Evolutionary conservation across 2,329 filamentous ascomycete species (phyloP), one percentile per base, ranked within the genome.

Genomic region (Fusarium veterinarium): DNA sequence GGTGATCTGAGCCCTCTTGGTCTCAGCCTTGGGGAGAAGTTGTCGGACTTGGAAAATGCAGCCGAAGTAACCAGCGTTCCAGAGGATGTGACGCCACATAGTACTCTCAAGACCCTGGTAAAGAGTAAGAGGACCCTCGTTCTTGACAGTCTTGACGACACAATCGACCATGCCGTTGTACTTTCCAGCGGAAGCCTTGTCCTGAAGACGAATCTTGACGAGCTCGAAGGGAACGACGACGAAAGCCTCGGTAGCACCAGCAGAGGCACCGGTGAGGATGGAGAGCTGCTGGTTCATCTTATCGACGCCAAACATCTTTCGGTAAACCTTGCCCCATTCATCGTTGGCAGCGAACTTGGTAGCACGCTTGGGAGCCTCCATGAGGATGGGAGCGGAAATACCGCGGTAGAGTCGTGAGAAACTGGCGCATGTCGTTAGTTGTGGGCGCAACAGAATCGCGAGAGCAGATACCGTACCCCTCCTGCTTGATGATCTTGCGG

Each of bases 261-360:
- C 96, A 30, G 95, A 94, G 38, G 96, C 96, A 77, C 96, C 96
- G 8, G 96, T 99, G 57, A 99, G 90, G 74, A 98, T 90, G 30
- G 96, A 97, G 66, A 99, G 90, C 4, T 91, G 90, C 85, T 99
- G 96, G 80, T 89, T 98, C 91, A 97, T 96, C 86, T 97, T 93
- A 63, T 90, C 83, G 62, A 92, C 88, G 75, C 93, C 94, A 81
- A 99, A 98, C 56, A 92, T 82, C 76, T 92, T 92, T 81, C 95
- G 93, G 87, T 97, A 99, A 84, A 98, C 89, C 84, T 95, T 91
- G 79, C 96, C 96, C 96, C 96, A 99, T 82, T 95, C 94, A 82
- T 99, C 96, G 85, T 99, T 99, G 84, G 96, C 96, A 51, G 96
- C 95, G 84, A 99, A 99, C 84, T 99, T 99, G 86, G 94, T 98